Evolutionary conservation across 2,329 filamentous ascomycete genomes (phyloP), one percentile per base, ranked within the genome.

Genomic region (Leptosphaerulina australis): DNA sequence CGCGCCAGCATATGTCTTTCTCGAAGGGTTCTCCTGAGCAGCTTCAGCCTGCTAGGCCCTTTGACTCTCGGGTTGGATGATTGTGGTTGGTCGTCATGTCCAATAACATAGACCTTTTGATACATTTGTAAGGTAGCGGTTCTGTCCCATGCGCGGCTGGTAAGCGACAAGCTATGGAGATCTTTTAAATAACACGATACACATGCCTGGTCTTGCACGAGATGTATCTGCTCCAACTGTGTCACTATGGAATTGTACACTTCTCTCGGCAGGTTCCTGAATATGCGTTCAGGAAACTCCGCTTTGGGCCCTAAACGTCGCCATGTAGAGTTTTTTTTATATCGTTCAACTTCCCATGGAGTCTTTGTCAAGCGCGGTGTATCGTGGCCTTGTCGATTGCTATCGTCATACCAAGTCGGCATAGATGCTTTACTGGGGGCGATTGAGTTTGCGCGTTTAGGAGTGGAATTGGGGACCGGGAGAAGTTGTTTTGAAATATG

Each of bases 121-220:
- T 83, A 51, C 36, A 83, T 50, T 79, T 82, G 53, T 5, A 33
- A 33, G 3, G 35, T 76, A 9, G 81, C 80, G 11, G 76, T 76
- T 54, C 75, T 77, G 57, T 82, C 77, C 82, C 82, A 85, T n/a
- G 75, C 69, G 44, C 79, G 80, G 56, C 78, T 82, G 14, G 80
- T 81, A 53, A 83, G 65, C 37, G 79, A 77, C 22, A 85, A 69
- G 37, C 76, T 76, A 55, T 77, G 74, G 15, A 85, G 64, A 62
- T 85, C 82, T 46, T 75, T 74, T 55, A 83, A 73, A 53, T 80
- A 81, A 59, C 81, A 83, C 44, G 79, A 77, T 34, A 77, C 70
- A 62, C 82, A 83, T 25, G 78, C 73, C 17, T 62, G 58, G 3
- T 64, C 50, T 12, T 60, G 56, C 24, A 11, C 50, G 29, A 57